Base-by-base conservation (phyloP, 805 yeast species). In the Pichia californica region DNA sequence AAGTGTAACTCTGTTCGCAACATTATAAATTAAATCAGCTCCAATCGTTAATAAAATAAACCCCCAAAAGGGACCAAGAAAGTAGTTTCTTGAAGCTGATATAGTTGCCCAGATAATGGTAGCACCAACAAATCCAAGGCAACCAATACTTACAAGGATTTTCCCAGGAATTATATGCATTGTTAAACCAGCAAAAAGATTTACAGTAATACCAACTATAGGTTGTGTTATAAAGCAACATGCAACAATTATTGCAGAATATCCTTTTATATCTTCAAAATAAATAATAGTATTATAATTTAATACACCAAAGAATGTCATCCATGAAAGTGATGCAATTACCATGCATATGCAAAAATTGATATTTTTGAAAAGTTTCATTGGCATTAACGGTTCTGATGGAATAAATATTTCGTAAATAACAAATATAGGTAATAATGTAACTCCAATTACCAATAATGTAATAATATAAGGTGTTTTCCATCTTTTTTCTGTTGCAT, bases 11-110 rank as follows among this genome's bases (percentile, higher is more conserved):
- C 73, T 55, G 44, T 69, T 73, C 20, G 66, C 63, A 8, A 73
- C 71, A 49, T 73, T 73, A 48, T 67, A 73, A 14, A 67, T 54
- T 5, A 73, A 50, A 52, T 73, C 78, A 0, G 76, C 75, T 0
- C 77, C 76, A 14, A 72, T 31, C 26, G 69, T 74, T 0, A 64
- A 54, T 20, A 67, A 51, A 13, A 62, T 51, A 38, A 66, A 61
- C 0, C 73, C 64, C 55, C 71, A 70, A 44, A 73, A 70, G 15
- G 76, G 72, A 16, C 73, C 69, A 4, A 68, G 54, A 61, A 72
- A 73, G 49, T 68, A 73, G 31, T 57, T 55, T 30, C 67, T 50
- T 25, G 59, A 47, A 1, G 60, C 57, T 3, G 59, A 47, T 44
- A 62, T 55, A 1, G 74, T 66, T 0, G 68, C 66, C 76, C 76